Evolutionary conservation across 2,329 filamentous ascomycete species (phyloP).

Genomic region (Colletotrichum theobromicola): DNA sequence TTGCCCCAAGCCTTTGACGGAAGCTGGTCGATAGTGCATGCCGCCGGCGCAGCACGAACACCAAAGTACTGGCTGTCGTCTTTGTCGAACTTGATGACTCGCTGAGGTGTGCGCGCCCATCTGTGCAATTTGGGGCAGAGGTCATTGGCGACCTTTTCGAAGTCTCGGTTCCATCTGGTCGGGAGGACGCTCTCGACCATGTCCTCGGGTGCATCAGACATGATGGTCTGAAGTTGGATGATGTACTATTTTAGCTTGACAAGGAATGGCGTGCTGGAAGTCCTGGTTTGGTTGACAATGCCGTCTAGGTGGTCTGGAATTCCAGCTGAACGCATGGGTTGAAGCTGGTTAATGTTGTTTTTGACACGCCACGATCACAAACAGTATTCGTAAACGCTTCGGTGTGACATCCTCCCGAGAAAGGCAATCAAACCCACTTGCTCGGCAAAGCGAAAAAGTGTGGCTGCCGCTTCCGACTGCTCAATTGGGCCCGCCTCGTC

Average conservation of each 20-base stretch:
- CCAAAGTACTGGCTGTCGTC: slow-evolving; percentile 26
- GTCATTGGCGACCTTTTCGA: slow-evolving; percentile 7
- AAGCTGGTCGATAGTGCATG: slow-evolving; percentile 21
- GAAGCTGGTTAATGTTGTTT: neutral
- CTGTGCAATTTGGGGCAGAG: slow-evolving; percentile 17
- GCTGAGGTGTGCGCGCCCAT: slow-evolving; percentile 20
- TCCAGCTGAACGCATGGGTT: neutral
- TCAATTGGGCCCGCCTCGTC: neutral
- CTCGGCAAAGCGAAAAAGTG: neutral
- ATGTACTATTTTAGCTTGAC: neutral
- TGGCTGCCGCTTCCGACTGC: slow-evolving; percentile 9
- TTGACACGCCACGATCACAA: neutral
- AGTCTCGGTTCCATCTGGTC: slow-evolving; percentile 10
- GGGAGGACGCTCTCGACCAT: slow-evolving; percentile 11
- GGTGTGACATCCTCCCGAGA: neutral
- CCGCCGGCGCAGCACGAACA: slow-evolving; percentile 16
- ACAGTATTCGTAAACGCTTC: slow-evolving; percentile 10
- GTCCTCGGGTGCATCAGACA: slow-evolving; percentile 3
- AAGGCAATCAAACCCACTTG: neutral
- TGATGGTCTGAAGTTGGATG: neutral
- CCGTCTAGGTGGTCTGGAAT: neutral
- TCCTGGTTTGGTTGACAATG: neutral
- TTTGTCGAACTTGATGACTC: slow-evolving; percentile 26
- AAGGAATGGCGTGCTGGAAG: neutral
- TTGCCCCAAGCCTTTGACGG: slow-evolving; percentile 27